Conservation (phyloP, 2,329 filamentous ascomycete species). For the Cordyceps cicadae region DNA sequence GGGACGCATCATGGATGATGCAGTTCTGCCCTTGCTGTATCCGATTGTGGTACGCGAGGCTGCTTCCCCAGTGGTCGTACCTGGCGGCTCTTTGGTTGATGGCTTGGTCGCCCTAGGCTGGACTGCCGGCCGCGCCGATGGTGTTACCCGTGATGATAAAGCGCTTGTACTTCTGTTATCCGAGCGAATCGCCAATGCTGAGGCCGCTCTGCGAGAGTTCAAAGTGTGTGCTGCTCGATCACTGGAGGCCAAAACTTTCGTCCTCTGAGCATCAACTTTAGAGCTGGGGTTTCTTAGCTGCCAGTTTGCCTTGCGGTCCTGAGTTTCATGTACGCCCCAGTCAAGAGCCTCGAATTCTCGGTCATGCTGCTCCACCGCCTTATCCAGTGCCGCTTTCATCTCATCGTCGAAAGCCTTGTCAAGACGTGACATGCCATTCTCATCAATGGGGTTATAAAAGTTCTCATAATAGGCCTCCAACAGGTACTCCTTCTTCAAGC, state of each 20-base stretch:
- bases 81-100: conserved; percentile 25
- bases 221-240: conserved; percentile 17
- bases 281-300: neutral
- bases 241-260: conserved; percentile 1
- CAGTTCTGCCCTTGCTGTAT: conserved; percentile 67
- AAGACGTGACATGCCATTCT: conserved; percentile 54
- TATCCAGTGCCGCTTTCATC: conserved; percentile 41
- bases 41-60: conserved; percentile 76
- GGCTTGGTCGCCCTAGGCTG: conserved; percentile 19
- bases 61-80: conserved; percentile 53
- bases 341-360: conserved; percentile 55
- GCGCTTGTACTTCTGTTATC: conserved; percentile 12
- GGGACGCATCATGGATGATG: conserved; percentile 37
- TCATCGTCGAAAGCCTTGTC: conserved; percentile 53
- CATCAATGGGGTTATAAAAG: conserved; percentile 56
- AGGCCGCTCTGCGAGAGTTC: conserved; percentile 44
- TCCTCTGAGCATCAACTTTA: neutral
- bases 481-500: conserved; percentile 49
- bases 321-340: conserved; percentile 51
- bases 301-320: conserved; percentile 29
- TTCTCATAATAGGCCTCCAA: conserved; percentile 54
- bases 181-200: conserved; percentile 33
- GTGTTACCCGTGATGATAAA: neutral
- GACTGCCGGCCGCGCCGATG: neutral
- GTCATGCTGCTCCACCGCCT: conserved; percentile 59